Evolutionary conservation across 1,284 basidiomycete genomes (phyloP), one percentile per base, ranked within the genome.

Genomic region (Anthracocystis setariae): DNA sequence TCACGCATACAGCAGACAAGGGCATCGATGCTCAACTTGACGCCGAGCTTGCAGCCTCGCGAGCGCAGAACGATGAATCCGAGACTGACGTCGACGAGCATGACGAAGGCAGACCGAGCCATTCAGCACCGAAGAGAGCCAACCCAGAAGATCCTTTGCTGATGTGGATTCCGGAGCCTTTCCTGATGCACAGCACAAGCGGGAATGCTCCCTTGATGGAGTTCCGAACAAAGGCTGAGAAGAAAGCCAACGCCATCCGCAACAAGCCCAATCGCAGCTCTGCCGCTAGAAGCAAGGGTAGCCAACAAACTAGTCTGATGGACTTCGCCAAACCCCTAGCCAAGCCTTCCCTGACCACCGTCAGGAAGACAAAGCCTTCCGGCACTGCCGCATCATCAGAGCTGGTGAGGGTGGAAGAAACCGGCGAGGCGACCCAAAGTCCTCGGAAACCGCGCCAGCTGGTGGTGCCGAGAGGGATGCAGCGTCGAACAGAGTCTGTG

Each of bases 81-180:
- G 52, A 60, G 1, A 45, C 53, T 0, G 58, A 67, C 10, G 18
- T 23, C 1, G 45, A 25, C 5, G 39, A 50, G 13, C 49, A 56
- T 0, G 57, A 49, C 13, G 51, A 32, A 4, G 29, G 39, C 13
- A 23, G 20, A 7, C 18, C 8, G 17, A 38, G 24, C 1, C 20
- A 38, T 4, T 27, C 1, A n/a, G 29, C 10, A 5, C 24, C 33
- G 13, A 40, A 43, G 24, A 40, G 23, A 21, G 32, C 42, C 17
- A 24, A 27, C 4, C 40, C 58, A 5, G 54, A 40, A n/a, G 43
- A 46, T 8, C 54, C 68, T 2, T 13, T 71, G n/a, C 24, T 61
- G n/a, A 57, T 71, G 46, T 71, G 68, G 68, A 65, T 71, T 3
- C 48, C 68, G 0, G 68, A 56, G 23, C 68, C 68, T 8, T n/a